Base-by-base conservation (phyloP, 495 filamentous ascomycete genomes). In the Margaritispora aquatica region DNA sequence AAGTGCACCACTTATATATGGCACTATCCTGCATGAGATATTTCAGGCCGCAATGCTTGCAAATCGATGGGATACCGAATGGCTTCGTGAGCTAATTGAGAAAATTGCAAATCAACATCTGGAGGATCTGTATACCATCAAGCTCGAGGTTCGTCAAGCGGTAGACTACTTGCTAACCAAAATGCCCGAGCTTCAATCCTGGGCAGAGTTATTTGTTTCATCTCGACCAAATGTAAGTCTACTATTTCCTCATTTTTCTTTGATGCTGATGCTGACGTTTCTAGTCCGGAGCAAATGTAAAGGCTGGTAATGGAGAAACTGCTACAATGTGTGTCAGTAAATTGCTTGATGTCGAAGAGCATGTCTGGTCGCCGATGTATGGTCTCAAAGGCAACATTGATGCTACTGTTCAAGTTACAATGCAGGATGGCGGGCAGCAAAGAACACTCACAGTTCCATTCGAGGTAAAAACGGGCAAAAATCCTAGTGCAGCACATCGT, bases 301-400 rank as follows among this genome's bases (percentile, higher is more conserved):
- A 87, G 60, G 92, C 91, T 57, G 81, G 88, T 41, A 87, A 90
- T 62, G 87, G 86, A 31, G 78, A 88, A 63, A 75, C 70, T 51
- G 82, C 88, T 13, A 84, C 81, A 46, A 84, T 97, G 78, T 90
- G 87, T 65, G 84, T 98, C 62, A 96, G 84, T 70, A 97, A 96
- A 68, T 75, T 98, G 31, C 85, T 98, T 44, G 94, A 96, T 67
- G 90, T 97, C 21, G 94, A 98, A 71, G 94, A 98, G 70, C 92
- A 97, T 66, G 81, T 97, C 36, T 97, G 92, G 94, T 97, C 94
- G 17, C 94, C 94, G 7, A 90, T 89, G 85, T 97, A 93, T 68
- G 94, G 94, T 0, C 78, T 98, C 7, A 97, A 98, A 73, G 94
- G 94, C 27, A 97, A 96, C 69, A 90, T 98, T 57, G 94, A 98